Base-by-base conservation (phyloP, 2,329 filamentous ascomycete species). In the Fusarium lateritium region DNA sequence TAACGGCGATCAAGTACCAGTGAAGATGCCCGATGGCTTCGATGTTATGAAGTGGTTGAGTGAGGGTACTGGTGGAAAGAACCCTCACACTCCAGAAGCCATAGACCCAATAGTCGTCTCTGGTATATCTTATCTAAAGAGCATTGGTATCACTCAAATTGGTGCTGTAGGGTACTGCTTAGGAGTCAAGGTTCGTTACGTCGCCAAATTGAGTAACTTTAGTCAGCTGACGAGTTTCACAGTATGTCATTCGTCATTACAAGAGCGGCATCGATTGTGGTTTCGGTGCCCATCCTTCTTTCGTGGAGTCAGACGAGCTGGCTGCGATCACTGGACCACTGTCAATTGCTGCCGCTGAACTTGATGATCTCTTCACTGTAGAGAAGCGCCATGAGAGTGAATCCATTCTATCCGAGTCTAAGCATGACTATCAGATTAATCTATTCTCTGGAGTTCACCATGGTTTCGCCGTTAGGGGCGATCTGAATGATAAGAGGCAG, bases 201-300 rank as follows among this genome's bases (percentile, higher is more conserved):
- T 5, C 4, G 4, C 13, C 6, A 1, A 4, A 6, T 5, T 0
- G 11, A 7, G 2, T n/a, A 1, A 4, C 7, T 6, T 2, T 3
- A 22, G 4, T 4, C 6, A 2, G 1, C 62, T 65, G 19, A 65
- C 26, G 9, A 21, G 4, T 24, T 28, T 1, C 56, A 6, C 0
- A 90, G 86, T 93, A 91, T 75, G 87, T 92, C 17, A 84, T 85
- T 58, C 88, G 93, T 39, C 91, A 89, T 81, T 84, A 84, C 79
- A 83, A 84, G 56, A 76, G 83, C 58, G 88, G 88, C 66, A 84
- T 95, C 69, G 85, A 92, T 55, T 92, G 87, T 54, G 93, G 91
- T 39, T 96, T 86, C 80, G 80, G 88, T 19, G 93, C 92, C 2
- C 93, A 96, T 79, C 93, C 93, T 1, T 92, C 89, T 26, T 94